A percentile compares a stretch with the other conserved stretches of the same genome.
phyloP scores from a whole-genome alignment of 768 basidiomycete genomes.

The Leccinellum luteum region DNA sequence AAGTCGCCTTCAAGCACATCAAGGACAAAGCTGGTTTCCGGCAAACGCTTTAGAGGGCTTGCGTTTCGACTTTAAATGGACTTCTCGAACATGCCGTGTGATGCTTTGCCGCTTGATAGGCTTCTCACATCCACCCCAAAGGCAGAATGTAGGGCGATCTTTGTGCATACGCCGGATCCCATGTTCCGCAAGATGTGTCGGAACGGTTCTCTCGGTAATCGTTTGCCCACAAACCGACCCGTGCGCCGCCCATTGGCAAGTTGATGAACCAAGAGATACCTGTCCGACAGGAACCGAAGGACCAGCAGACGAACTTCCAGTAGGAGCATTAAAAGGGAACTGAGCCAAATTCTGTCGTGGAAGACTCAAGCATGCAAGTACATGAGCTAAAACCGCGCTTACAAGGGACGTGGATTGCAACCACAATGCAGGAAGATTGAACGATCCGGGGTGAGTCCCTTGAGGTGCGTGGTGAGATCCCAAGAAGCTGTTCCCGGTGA shows the following conservation, averaged over 20 bases:
- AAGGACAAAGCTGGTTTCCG: background rate
- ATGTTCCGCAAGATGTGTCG: constrained; percentile 13
- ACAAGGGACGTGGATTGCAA: constrained; percentile 1
- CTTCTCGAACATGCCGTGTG: constrained; percentile 13
- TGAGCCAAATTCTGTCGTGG: background rate
- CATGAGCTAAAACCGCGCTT: background rate
- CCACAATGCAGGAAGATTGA: background rate
- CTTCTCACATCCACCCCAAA: constrained; percentile 5
- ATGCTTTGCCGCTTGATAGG: constrained; percentile 4
- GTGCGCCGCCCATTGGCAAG: constrained; percentile 1
- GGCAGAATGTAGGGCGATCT: background rate
- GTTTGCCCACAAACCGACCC: background rate
- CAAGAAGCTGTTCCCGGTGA: background rate
- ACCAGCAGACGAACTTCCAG: background rate
- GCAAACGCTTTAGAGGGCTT: background rate
- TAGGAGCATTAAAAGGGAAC: background rate
- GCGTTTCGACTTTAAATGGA: constrained; percentile 15
- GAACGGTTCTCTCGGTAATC: background rate
- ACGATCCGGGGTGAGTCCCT: no score
- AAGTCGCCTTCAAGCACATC: background rate
- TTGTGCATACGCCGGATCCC: constrained; percentile 8
- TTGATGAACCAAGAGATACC: background rate
- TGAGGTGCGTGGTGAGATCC: background rate
- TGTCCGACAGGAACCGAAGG: background rate
- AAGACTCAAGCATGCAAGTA: background rate